Evolutionary conservation across 2,329 filamentous ascomycete species (phyloP).

Genomic region (Coniochaeta sp.): DNA sequence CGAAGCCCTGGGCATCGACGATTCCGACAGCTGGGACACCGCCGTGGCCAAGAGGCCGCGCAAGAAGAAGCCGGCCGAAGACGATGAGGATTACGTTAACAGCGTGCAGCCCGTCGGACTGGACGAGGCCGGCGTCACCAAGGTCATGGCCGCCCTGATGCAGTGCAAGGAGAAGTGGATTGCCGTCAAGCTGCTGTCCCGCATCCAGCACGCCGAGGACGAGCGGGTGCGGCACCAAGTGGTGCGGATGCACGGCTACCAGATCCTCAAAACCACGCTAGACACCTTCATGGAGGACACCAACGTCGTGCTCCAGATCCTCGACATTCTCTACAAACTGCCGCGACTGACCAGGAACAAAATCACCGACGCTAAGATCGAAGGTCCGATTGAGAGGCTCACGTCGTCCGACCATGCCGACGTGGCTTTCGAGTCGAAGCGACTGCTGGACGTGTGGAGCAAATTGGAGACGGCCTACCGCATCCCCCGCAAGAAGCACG

Average conservation of each 20-base stretch:
- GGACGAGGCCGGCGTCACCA: slow-evolving; percentile 76
- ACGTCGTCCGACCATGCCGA: slow-evolving; percentile 62
- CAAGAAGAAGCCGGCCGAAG: slow-evolving; percentile 86
- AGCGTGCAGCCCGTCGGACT: slow-evolving; percentile 74
- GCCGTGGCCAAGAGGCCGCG: slow-evolving; percentile 81
- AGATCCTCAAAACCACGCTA: slow-evolving; percentile 83
- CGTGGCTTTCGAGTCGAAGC: slow-evolving; percentile 63
- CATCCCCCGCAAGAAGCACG: slow-evolving; percentile 83
- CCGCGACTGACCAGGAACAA: slow-evolving; percentile 93
- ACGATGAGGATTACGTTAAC: slow-evolving; percentile 93
- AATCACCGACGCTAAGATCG: slow-evolving; percentile 93
- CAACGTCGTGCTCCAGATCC: slow-evolving; percentile 81
- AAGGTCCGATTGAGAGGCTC: slow-evolving; percentile 67
- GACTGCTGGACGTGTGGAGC: slow-evolving; percentile 77
- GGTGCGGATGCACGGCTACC: slow-evolving; percentile 94
- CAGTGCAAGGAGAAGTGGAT: slow-evolving; percentile 99
- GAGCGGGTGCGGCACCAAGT: slow-evolving; percentile 82
- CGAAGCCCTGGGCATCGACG: slow-evolving; percentile 92
- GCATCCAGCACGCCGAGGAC: slow-evolving; percentile 81
- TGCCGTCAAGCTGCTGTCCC: slow-evolving; percentile 84
- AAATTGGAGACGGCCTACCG: slow-evolving; percentile 86
- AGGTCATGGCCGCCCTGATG: slow-evolving; percentile 94
- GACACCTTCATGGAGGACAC: slow-evolving; percentile 81
- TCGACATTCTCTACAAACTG: slow-evolving; percentile 82
- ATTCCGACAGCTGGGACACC: slow-evolving; percentile 86